Conservation (phyloP, 495 filamentous ascomycete species). For the Staphylotrichum tortipilum region DNA sequence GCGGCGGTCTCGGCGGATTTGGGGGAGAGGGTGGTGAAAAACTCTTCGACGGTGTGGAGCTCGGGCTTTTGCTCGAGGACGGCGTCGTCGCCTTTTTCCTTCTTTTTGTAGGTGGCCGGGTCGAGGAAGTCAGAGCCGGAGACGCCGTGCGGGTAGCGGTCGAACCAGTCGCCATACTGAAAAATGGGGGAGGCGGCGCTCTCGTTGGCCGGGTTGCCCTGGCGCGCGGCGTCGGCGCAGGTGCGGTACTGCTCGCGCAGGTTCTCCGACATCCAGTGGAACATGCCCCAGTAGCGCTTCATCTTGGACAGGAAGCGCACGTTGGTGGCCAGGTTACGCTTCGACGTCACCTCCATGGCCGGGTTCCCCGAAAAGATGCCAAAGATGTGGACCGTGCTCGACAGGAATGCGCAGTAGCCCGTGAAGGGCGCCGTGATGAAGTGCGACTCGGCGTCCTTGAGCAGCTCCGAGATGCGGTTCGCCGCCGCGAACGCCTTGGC, state of each 20-base stretch:
- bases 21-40: conserved; percentile 76
- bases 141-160: conserved; percentile 88
- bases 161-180: conserved; percentile 98
- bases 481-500: conserved; percentile 79
- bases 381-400: conserved; percentile 86
- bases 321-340: conserved; percentile 79
- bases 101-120: conserved; percentile 55
- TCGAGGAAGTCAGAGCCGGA: conserved; percentile 76
- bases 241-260: conserved; percentile 82
- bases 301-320: conserved; percentile 86
- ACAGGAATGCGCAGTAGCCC: conserved; percentile 88
- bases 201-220: conserved; percentile 43
- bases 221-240: conserved; percentile 66
- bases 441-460: conserved; percentile 71
- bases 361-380: conserved; percentile 77
- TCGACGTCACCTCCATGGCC: conserved; percentile 64
- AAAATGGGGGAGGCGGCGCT: conserved; percentile 60
- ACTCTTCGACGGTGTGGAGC: conserved; percentile 89
- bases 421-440: conserved; percentile 83
- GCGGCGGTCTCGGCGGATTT: conserved; percentile 32
- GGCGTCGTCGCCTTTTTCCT: conserved; percentile 68
- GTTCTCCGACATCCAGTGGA: conserved; percentile 91
- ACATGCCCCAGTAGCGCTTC: conserved; percentile 97
- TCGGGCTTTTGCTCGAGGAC: conserved; percentile 79
- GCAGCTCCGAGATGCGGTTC: conserved; percentile 74